phyloP scores from a whole-genome alignment of 2,329 filamentous ascomycete species.

The Biscogniauxia marginata region DNA sequence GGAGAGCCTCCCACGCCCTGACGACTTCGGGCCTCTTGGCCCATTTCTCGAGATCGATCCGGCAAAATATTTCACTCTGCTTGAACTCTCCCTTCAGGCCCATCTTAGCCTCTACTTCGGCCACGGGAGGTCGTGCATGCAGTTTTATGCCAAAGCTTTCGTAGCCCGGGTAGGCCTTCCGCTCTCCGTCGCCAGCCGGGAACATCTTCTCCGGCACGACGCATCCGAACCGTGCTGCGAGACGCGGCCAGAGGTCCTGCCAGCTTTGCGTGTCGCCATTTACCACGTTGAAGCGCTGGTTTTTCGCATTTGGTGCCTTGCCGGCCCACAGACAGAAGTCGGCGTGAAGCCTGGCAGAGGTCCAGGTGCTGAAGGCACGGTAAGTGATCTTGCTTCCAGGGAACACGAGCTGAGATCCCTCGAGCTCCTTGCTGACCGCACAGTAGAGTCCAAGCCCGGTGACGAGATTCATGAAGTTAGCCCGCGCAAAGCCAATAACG shows the following conservation, averaged over 20 bases:
- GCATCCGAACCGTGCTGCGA: slow-evolving; percentile 36
- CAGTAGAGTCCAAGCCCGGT: slow-evolving; percentile 41
- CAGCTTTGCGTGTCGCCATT: slow-evolving; percentile 42
- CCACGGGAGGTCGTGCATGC: slow-evolving; percentile 30
- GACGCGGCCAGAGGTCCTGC: slow-evolving; percentile 42
- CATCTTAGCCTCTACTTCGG: slow-evolving; percentile 26
- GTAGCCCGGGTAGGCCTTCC: slow-evolving; percentile 16
- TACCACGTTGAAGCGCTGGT: slow-evolving; percentile 42
- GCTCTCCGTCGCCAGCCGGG: slow-evolving; percentile 10
- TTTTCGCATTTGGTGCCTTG: slow-evolving; percentile 28
- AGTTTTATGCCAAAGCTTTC: slow-evolving; percentile 18
- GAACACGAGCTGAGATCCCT: slow-evolving; percentile 31
- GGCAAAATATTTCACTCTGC: slow-evolving; percentile 34
- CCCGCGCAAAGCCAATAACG: slow-evolving; percentile 33
- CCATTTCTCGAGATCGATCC: slow-evolving; percentile 42
- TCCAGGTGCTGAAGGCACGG: slow-evolving; percentile 34
- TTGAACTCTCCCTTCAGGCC: slow-evolving; percentile 27
- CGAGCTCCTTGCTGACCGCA: slow-evolving; percentile 34
- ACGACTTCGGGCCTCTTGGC: slow-evolving; percentile 37
- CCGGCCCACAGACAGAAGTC: slow-evolving; percentile 37
- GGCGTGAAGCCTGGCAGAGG: slow-evolving; percentile 34
- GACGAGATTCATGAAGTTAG: slow-evolving; percentile 42
- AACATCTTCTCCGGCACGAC: slow-evolving; percentile 34
- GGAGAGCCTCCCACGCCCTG: slow-evolving; percentile 38
- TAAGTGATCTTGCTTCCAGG: slow-evolving; percentile 37